Percentiles rank a stretch among this genome's conserved stretches.
phyloP scores from a whole-genome alignment of 352 stramenopile species.

The Blastocystis sp. region DNA sequence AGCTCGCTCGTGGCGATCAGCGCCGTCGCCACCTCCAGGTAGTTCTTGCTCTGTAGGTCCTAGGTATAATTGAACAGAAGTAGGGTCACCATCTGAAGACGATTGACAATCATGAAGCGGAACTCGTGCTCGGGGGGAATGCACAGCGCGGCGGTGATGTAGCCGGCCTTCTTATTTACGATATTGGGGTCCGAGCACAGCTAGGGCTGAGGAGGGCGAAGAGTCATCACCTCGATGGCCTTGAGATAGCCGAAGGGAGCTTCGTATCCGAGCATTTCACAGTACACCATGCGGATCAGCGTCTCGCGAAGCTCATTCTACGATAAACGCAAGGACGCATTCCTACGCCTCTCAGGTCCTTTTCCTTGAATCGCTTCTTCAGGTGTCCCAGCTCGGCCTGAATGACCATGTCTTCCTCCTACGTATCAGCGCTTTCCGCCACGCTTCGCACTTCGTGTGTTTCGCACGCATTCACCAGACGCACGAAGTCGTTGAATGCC shows the following conservation, averaged over 20 bases:
- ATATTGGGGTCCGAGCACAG: conserved; percentile 89
- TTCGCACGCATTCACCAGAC: conserved; percentile 64
- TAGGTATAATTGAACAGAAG: conserved; percentile 25
- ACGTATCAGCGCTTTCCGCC: neutral
- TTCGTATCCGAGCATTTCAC: conserved; percentile 99
- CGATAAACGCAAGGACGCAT: neutral
- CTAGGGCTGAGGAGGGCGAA: neutral
- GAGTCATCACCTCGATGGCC: conserved; percentile 81
- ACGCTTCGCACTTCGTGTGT: conserved; percentile 49
- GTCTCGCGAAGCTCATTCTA: conserved; percentile 68
- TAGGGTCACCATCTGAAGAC: conserved; percentile 85
- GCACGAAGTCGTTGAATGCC: conserved; percentile 67
- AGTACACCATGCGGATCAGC: conserved; percentile 98
- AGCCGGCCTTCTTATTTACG: conserved; percentile 87
- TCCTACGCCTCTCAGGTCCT: conserved; percentile 56
- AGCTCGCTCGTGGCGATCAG: conserved; percentile 90
- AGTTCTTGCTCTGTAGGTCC: conserved; percentile 69
- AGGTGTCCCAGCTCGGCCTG: conserved; percentile 54
- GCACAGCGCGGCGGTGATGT: conserved; percentile 79
- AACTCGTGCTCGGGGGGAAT: conserved; percentile 97
- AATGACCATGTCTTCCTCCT: conserved; percentile 69
- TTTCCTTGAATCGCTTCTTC: conserved; percentile 67
- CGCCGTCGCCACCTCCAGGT: conserved; percentile 75
- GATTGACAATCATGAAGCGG: conserved; percentile 99
- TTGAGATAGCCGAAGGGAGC: conserved; percentile 97